Conservation (phyloP, 495 filamentous ascomycete genomes). For the Penicillium herquei region DNA sequence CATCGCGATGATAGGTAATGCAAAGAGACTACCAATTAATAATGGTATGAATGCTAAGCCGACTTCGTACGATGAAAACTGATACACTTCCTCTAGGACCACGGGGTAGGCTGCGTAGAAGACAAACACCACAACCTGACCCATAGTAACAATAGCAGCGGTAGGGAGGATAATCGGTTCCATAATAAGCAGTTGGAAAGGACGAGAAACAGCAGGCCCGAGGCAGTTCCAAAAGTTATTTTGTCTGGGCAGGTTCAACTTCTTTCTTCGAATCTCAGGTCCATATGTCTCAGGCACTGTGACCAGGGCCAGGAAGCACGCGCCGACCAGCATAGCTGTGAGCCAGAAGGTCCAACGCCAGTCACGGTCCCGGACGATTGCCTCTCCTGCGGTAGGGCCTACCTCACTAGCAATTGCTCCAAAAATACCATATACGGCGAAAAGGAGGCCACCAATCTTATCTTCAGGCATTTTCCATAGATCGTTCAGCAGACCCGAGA, state of each 20-base stretch:
- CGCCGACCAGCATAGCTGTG: constrained; percentile 9
- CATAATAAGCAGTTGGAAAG: constrained; percentile 4
- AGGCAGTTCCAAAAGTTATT: background rate
- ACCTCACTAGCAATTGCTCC: background rate
- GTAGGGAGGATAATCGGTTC: constrained; percentile 12
- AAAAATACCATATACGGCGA: constrained; percentile 4
- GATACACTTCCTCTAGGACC: constrained; percentile 2
- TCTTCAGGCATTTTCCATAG: constrained; percentile 11
- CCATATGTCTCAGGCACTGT: constrained; percentile 7
- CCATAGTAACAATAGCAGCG: constrained; percentile 5
- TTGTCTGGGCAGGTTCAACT: constrained; percentile 3
- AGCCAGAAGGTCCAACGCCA: constrained; percentile 14
- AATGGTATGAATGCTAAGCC: constrained; percentile 12
- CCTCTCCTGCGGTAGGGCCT: constrained; percentile 6
- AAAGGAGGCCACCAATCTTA: background rate
- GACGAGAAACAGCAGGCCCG: background rate
- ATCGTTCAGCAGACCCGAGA: constrained; percentile 9
- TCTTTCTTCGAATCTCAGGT: constrained; percentile 5
- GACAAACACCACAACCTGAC: constrained; percentile 9
- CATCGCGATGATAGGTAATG: constrained; percentile 1
- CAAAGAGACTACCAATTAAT: constrained; percentile 8
- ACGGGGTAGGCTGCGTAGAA: constrained; percentile 8
- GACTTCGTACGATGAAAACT: constrained; percentile 10
- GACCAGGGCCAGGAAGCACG: constrained; percentile 5
- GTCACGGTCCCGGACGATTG: background rate